A percentile compares a stretch with the other conserved stretches of the same genome.
phyloP scores from a whole-genome alignment of 2,329 filamentous ascomycete genomes.

The Ophiostoma australiae region DNA sequence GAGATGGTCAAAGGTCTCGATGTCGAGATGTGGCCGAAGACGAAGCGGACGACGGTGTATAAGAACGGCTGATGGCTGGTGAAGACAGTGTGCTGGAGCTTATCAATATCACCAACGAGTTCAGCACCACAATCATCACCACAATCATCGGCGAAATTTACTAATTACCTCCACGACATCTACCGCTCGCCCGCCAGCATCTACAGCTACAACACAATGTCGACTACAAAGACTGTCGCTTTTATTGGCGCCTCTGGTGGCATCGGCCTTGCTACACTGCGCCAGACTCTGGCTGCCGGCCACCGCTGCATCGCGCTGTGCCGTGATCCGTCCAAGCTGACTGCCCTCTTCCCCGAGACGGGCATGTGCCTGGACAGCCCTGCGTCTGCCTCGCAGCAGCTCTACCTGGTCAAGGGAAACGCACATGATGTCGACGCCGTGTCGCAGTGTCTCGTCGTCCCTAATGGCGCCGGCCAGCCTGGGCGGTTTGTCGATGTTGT shows the following conservation, averaged over 20 bases:
- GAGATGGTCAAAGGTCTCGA: neutral
- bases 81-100: neutral
- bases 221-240: slow-evolving; percentile 38
- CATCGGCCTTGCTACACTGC: slow-evolving; percentile 44
- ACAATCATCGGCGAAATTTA: too few species aligned
- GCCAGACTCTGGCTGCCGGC: slow-evolving; percentile 42
- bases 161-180: neutral
- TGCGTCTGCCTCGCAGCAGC: neutral
- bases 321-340: slow-evolving; percentile 48
- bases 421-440: neutral
- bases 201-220: neutral
- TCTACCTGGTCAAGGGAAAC: neutral
- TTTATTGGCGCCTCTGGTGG: slow-evolving; percentile 53
- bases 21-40: neutral
- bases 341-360: slow-evolving; percentile 30
- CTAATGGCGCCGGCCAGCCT: slow-evolving; percentile 17
- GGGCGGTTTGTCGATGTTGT: slow-evolving; percentile 42
- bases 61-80: neutral
- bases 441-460: neutral
- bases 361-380: neutral
- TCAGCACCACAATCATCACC: neutral
- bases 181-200: neutral
- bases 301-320: slow-evolving; percentile 47
- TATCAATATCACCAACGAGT: neutral
- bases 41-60: neutral